Evolutionary conservation across 495 filamentous ascomycete genomes (phyloP).

Genomic region (Neurospora tetraspora): DNA sequence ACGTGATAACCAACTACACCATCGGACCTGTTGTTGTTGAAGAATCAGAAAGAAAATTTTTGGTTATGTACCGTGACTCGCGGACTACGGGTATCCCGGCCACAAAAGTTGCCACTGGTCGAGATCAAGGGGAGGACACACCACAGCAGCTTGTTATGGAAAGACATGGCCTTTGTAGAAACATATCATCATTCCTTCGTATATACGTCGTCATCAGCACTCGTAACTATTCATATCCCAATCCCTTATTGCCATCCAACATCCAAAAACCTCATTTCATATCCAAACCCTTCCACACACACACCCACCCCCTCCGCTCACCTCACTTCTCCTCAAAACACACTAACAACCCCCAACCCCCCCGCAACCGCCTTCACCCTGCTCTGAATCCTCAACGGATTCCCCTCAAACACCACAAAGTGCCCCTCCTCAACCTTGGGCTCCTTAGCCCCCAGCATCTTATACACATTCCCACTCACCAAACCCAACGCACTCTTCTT

Average conservation of each 20-base stretch:
- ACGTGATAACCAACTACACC: not conserved
- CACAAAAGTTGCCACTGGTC: not conserved
- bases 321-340: constrained; percentile 10
- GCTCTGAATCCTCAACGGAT: constrained; percentile 32
- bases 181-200: not conserved
- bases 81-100: not conserved
- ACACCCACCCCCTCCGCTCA: too few relatives aligned
- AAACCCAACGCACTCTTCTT: constrained; percentile 27
- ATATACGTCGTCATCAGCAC: not conserved
- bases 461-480: constrained; percentile 37
- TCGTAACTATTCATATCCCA: not conserved
- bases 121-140: too few relatives aligned
- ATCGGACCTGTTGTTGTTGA: not conserved
- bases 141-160: too few relatives aligned
- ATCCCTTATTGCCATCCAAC: too few relatives aligned
- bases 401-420: constrained; percentile 38
- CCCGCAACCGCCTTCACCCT: constrained; percentile 30
- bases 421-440: constrained; percentile 17
- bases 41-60: accelerated
- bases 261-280: too few relatives aligned
- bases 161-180: too few relatives aligned
- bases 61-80: not conserved
- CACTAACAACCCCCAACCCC: constrained; percentile 22
- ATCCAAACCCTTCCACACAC: not conserved
- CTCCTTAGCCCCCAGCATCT: constrained; percentile 33